phyloP scores from a whole-genome alignment of 1,284 basidiomycete species.

The Tylopilus sp. region DNA sequence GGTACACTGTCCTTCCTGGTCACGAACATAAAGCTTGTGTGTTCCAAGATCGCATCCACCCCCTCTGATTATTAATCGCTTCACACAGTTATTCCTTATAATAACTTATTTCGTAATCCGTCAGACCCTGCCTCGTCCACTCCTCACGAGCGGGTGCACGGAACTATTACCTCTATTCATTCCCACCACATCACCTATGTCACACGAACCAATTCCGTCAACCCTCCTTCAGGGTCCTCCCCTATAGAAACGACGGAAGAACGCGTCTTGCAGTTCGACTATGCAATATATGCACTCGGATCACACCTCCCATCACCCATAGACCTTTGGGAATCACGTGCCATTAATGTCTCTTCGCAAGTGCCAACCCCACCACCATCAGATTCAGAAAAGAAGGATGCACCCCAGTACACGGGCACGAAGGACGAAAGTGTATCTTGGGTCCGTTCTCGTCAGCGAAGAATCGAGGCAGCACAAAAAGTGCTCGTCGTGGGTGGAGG shows the following conservation, averaged over 20 bases:
- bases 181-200: constrained; percentile 58
- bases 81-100: constrained; percentile 71
- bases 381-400: background rate
- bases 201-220: constrained; percentile 45
- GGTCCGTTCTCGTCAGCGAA: constrained; percentile 58
- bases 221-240: constrained; percentile 16
- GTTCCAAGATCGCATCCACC: constrained; percentile 29
- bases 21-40: constrained; percentile 81
- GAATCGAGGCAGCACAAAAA: constrained; percentile 54
- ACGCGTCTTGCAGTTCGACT: constrained; percentile 58
- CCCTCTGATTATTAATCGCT: background rate
- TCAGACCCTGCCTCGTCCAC: constrained; percentile 13
- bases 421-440: constrained; percentile 61
- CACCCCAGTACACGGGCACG: constrained; percentile 49
- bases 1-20: constrained; percentile 70
- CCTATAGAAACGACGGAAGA: constrained; percentile 49
- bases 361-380: background rate
- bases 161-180: constrained; percentile 57
- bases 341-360: background rate
- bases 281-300: constrained; percentile 68
- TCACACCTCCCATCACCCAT: constrained; percentile 67
- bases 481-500: constrained; percentile 72
- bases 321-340: constrained; percentile 58
- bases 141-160: constrained; percentile 55
- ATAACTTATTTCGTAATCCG: constrained; percentile 51